phyloP scores from a whole-genome alignment of 148 eudicot species.

The Vaccinium macrocarpon region DNA sequence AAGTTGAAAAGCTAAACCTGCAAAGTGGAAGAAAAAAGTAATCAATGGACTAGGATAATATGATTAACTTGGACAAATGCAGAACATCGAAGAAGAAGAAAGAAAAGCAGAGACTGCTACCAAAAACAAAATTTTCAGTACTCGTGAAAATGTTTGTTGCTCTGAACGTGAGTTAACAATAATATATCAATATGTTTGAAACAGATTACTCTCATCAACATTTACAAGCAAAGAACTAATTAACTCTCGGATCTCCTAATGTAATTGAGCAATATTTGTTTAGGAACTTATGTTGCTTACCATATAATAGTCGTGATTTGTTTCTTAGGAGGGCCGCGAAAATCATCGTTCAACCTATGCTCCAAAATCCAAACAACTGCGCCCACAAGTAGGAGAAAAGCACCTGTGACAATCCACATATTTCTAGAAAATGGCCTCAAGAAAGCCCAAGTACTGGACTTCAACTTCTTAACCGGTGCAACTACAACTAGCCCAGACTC shows the following conservation, averaged over 20 bases:
- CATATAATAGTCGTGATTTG: slow-evolving; percentile 32
- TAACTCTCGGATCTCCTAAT: not conserved
- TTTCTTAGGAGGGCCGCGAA: slow-evolving; percentile 66
- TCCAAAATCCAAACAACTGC: slow-evolving; percentile 62
- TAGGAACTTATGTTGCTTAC: slow-evolving; percentile 17
- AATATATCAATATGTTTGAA: not conserved
- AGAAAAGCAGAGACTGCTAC: too few species aligned
- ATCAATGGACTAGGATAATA: not conserved
- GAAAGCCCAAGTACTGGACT: slow-evolving; percentile 57
- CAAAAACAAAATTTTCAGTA: too few species aligned
- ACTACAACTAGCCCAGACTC: slow-evolving; percentile 81
- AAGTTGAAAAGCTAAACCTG: slow-evolving; percentile 87
- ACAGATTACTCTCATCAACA: not conserved
- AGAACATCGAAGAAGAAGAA: not conserved
- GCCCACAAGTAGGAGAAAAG: slow-evolving; percentile 47
- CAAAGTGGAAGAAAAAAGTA: slow-evolving; percentile 26
- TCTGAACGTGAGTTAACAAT: not conserved
- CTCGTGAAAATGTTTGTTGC: not conserved
- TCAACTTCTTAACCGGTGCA: slow-evolving; percentile 44
- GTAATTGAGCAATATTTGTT: not conserved
- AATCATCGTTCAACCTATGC: slow-evolving; percentile 62
- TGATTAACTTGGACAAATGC: not conserved
- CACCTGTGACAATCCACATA: slow-evolving; percentile 56
- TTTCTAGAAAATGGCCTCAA: slow-evolving; percentile 45
- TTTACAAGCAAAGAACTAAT: not conserved